Base-by-base conservation (phyloP, 768 basidiomycete species). In the Lentinula guzmanii region DNA sequence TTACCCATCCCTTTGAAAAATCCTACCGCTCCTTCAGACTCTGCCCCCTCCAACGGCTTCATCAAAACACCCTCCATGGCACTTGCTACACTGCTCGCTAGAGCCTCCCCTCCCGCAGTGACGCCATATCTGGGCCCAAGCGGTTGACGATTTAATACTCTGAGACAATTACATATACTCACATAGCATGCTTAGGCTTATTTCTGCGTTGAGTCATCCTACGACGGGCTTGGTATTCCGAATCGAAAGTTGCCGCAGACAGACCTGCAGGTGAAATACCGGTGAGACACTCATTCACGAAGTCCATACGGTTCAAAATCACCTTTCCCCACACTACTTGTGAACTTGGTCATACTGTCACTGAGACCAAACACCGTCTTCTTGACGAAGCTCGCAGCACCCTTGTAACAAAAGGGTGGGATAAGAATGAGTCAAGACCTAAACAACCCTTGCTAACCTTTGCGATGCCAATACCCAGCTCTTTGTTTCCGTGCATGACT, bases 1-100 rank as follows among this genome's bases (percentile, higher is more conserved):
- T 95, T 96, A 28, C 97, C 97, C 34, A 99, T 85, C 10, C 97
- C 97, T 73, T 97, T 98, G 81, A 98, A 94, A 76, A 99, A 99
- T 3, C 97, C 97, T 31, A 92, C 76, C 0, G 96, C 95, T 11
- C 97, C 97, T 70, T 90, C 95, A 8, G 85, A 80, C 69, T 98
- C 96, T 0, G 97, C 97, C 4, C 97, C 97, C 74, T 98, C 95
- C 50, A 99, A 86, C 2, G 97, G 97, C 69, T 98, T 97, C 74
- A 95, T 89, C 63, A 98, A 82, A 39, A 99, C 88, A 15, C 97
- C 97, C 70, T 98, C 96, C 73, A 98, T 85, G 2, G 95, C 97
- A 71, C 95, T 98, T 13, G 93, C 90, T 4, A 99, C 85, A 68
- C 94, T 96, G 48, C 86, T 94, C 1, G 95, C 95, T 61, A 99